Evolutionary conservation across 2,329 filamentous ascomycete genomes (phyloP), one percentile per base, ranked within the genome.

Genomic region (Coniochaeta sp.): DNA sequence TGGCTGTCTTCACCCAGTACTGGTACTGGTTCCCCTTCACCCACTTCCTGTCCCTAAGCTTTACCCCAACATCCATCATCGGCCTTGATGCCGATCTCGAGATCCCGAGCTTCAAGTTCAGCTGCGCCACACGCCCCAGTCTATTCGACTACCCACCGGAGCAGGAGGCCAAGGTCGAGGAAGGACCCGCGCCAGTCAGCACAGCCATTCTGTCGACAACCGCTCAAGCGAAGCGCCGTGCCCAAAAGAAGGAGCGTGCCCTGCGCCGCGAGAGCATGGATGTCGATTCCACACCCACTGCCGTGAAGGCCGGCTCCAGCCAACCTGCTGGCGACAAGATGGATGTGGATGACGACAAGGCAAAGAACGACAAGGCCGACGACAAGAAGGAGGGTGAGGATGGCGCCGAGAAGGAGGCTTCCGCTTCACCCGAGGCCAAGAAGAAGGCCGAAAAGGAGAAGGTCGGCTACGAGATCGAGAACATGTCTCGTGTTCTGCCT

Each of bases 21-120:
- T 99, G 94, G 94, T 99, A 99, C 76, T 99, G 94, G 94, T 99
- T 99, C 82, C 94, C 94, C 54, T 87, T 97, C 63, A 95, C 94
- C 27, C 94, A 99, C 71, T 99, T 99, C 82, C 70, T 99, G 53
- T 95, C 92, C 1, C 78, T 99, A 55, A 91, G 90, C 63, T 97
- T 99, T 72, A 91, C 89, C n/a, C 94, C 94, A 1, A 99, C 95
- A 1, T 88, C 94, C 1, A 88, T 99, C 64, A 96, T 97, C 61
- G 92, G 89, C 54, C 83, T 99, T 24, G 91, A 99, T 65, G 87
- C 95, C 64, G 89, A 96, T 64, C 79, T 99, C 13, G 90, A 96
- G 62, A 90, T 96, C 51, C 91, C 95, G 18, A 86, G 85, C 65
- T 91, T 96, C 81, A 95, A 95, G 68, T 95, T 96, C 75, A 85